phyloP scores from a whole-genome alignment of 2,329 filamentous ascomycete species.

The Fusarium neocosmosporiellum region DNA sequence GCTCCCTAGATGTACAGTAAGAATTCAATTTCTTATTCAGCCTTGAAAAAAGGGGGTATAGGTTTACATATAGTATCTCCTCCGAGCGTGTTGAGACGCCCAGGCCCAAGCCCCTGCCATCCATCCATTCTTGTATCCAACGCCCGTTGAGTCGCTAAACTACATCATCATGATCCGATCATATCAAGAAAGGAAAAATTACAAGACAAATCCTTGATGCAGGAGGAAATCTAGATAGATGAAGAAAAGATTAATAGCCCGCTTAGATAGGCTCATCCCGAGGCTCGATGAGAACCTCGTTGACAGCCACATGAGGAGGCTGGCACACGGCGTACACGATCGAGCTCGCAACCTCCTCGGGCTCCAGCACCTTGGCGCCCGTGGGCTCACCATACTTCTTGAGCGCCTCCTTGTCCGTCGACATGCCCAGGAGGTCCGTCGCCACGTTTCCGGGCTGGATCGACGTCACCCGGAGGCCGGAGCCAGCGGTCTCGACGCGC shows the following conservation, averaged over 20 bases:
- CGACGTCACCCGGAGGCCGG: slow-evolving; percentile 77
- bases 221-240: slow-evolving; percentile 29
- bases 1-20: neutral
- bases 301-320: slow-evolving; percentile 80
- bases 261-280: slow-evolving; percentile 77
- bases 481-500: slow-evolving; percentile 79
- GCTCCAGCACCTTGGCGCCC: slow-evolving; percentile 79
- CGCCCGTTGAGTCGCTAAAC: slow-evolving; percentile 35
- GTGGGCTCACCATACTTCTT: slow-evolving; percentile 82
- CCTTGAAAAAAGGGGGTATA: slow-evolving; percentile 8
- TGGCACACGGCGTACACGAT: slow-evolving; percentile 81
- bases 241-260: neutral
- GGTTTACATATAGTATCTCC: slow-evolving; percentile 11
- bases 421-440: slow-evolving; percentile 79
- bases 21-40: slow-evolving; percentile 5
- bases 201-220: slow-evolving; percentile 11
- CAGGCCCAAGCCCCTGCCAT: slow-evolving; percentile 21
- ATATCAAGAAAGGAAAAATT: slow-evolving; percentile 15
- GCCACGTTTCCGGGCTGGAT: slow-evolving; percentile 83
- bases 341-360: slow-evolving; percentile 77
- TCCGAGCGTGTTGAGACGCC: slow-evolving; percentile 37
- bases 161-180: slow-evolving; percentile 32
- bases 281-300: slow-evolving; percentile 83
- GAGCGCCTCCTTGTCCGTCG: slow-evolving; percentile 79
- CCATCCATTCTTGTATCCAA: slow-evolving; percentile 16